Base-by-base conservation (phyloP, 2,329 filamentous ascomycete species). In the Ceratocystis variospora region DNA sequence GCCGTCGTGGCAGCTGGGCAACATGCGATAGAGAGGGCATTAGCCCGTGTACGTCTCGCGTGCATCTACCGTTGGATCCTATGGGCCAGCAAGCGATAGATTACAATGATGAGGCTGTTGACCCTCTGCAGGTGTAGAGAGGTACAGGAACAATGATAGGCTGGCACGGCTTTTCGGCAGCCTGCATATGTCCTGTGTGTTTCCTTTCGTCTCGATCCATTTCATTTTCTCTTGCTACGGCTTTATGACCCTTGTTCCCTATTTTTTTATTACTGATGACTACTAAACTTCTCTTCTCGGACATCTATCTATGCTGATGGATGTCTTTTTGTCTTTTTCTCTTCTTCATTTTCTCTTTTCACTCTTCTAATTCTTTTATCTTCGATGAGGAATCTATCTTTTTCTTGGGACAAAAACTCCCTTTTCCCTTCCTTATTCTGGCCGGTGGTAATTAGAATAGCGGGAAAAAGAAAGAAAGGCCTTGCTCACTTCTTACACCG, bases 1-100 rank as follows among this genome's bases (percentile, higher is more conserved):
- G 79, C 48, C 72, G 76, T 41, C 73, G 71, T 46, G 57, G 45
- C n/a, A 55, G 67, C 44, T 61, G 63, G 67, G 46, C 63, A 10
- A 69, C 66, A 15, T 46, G 61, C 37, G 68, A 68, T 25, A 45
- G 61, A 46, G 64, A 65, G 28, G 64, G 59, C 48, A 57, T 69
- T 12, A 67, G 66, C 64, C 66, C 68, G 22, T 64, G 59, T 31
- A 64, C 67, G 5, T 69, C 66, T 19, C 64, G 68, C 59, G 17
- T 44, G 46, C 33, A 59, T 45, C 41, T 57, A 8, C 57, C 64
- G 33, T n/a, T 62, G 53, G 31, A 31, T 22, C 50, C 10, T 19
- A 44, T n/a, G 48, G 22, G 37, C 12, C 48, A 50, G 48, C 48
- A 50, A 25, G 46, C 46, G 8, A 10, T 44, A 46, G 37, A 45